phyloP scores from a whole-genome alignment of 2,329 filamentous ascomycete genomes.

The Colletotrichum simmondsii region DNA sequence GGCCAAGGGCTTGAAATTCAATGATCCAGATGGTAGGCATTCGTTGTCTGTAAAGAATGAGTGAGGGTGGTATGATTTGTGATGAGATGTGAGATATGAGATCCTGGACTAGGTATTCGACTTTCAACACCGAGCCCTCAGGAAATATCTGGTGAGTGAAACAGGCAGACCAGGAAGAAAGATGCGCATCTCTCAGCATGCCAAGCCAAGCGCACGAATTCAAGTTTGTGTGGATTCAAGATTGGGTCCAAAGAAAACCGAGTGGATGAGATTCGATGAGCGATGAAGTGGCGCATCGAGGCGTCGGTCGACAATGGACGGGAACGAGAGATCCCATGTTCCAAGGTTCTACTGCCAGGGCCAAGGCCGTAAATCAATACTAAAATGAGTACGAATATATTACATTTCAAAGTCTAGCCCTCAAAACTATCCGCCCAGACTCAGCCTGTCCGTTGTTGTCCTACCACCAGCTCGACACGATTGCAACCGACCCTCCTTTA shows the following conservation, averaged over 20 bases:
- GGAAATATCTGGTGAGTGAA: background rate
- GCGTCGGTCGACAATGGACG: background rate
- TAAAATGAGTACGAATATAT: background rate
- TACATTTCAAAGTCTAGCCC: background rate
- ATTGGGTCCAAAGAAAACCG: background rate
- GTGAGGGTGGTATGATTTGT: background rate
- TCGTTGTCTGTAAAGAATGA: too few relatives aligned
- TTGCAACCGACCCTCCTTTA: background rate
- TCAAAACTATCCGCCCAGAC: background rate
- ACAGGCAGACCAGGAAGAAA: background rate
- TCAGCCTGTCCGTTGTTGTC: background rate
- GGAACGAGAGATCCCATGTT: background rate
- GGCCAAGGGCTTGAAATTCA: too few relatives aligned
- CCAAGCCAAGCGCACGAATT: background rate
- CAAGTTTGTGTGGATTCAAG: background rate
- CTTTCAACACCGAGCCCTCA: background rate
- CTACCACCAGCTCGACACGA: background rate
- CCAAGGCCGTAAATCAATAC: background rate
- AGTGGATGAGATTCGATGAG: background rate
- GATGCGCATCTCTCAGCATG: background rate
- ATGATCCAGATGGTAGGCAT: too few relatives aligned
- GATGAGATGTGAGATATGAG: background rate
- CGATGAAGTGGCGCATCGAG: background rate
- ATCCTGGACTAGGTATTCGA: background rate
- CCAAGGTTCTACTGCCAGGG: background rate